Conservation (phyloP, 805 yeast species). For the Lachancea lanzarotensis region DNA sequence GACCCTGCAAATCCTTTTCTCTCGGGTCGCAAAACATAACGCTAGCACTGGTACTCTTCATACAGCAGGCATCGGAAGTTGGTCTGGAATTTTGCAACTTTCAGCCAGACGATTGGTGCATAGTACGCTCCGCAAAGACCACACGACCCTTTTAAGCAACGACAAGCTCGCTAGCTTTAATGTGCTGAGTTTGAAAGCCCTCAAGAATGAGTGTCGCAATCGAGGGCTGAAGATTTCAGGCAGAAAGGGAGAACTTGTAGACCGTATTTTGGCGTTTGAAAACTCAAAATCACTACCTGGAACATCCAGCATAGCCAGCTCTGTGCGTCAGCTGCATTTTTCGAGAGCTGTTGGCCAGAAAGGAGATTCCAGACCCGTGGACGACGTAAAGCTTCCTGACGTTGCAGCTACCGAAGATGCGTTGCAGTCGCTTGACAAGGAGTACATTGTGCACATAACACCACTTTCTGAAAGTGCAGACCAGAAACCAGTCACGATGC, state of each 20-base stretch:
- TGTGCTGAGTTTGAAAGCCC: conserved; percentile 45
- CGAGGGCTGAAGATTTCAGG: conserved; percentile 61
- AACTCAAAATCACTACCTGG: neutral
- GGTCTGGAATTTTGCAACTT: neutral
- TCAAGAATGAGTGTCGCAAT: conserved; percentile 52
- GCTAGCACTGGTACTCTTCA: neutral
- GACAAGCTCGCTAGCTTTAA: conserved; percentile 21
- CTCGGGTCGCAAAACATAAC: neutral
- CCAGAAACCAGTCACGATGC: conserved; percentile 29
- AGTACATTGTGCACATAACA: conserved; percentile 37
- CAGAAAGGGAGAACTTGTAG: conserved; percentile 49
- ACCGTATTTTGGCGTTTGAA: conserved; percentile 28
- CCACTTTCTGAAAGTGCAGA: conserved; percentile 47
- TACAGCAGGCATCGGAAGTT: neutral
- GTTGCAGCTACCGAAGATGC: conserved; percentile 18
- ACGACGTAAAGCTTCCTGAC: conserved; percentile 45
- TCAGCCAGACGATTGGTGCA: conserved; percentile 21
- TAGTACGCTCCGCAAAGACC: conserved; percentile 23
- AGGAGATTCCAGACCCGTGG: conserved; percentile 54
- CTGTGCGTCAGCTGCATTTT: conserved; percentile 9
- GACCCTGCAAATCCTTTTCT: neutral
- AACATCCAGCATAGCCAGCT: neutral
- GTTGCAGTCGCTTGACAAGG: conserved; percentile 39
- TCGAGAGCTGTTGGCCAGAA: conserved; percentile 35
- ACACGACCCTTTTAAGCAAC: conserved; percentile 22